These are phyloP conservation scores for Thelonectria olida DNA, from an alignment of 2,329 filamentous ascomycete species.

Conservation along the genomic window DNA sequence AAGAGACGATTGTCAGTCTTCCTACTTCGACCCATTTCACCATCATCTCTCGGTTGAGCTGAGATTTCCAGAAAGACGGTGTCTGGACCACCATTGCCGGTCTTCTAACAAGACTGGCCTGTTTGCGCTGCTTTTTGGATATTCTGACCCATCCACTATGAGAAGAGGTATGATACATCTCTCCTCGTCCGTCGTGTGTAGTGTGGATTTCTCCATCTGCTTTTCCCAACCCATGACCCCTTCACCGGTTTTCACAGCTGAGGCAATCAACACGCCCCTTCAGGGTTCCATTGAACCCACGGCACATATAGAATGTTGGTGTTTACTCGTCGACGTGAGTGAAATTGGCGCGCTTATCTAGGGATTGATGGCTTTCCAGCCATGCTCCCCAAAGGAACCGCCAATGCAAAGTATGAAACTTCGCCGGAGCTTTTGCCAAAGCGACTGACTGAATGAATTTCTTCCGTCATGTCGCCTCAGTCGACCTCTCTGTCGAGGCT, in stretches of 20 bases:
- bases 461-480: conserved; percentile 12
- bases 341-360: conserved; percentile 14
- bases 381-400: conserved; percentile 23
- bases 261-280: conserved; percentile 25
- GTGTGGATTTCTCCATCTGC: conserved; percentile 22
- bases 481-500: conserved; percentile 24
- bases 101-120: conserved; percentile 20
- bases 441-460: conserved; percentile 20
- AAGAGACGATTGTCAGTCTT: conserved; percentile 1
- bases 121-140: conserved; percentile 3
- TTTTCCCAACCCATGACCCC: conserved; percentile 22
- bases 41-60: conserved; percentile 9
- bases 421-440: conserved; percentile 17
- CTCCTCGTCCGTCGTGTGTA: conserved; percentile 25
- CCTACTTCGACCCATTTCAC: conserved; percentile 2
- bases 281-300: conserved; percentile 13
- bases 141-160: conserved; percentile 19
- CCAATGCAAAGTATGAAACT: conserved; percentile 11
- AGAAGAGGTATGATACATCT: conserved; percentile 25
- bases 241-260: conserved; percentile 25
- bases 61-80: conserved; percentile 22
- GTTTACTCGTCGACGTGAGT: conserved; percentile 22
- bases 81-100: conserved; percentile 17
- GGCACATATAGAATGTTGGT: conserved; percentile 4
- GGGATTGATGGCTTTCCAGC: conserved; percentile 27